Percentiles rank a stretch among this genome's conserved stretches.
These are phyloP conservation scores for Colletotrichum lentis DNA, from an alignment of 2,329 filamentous ascomycete species.

Conservation along the genomic window DNA sequence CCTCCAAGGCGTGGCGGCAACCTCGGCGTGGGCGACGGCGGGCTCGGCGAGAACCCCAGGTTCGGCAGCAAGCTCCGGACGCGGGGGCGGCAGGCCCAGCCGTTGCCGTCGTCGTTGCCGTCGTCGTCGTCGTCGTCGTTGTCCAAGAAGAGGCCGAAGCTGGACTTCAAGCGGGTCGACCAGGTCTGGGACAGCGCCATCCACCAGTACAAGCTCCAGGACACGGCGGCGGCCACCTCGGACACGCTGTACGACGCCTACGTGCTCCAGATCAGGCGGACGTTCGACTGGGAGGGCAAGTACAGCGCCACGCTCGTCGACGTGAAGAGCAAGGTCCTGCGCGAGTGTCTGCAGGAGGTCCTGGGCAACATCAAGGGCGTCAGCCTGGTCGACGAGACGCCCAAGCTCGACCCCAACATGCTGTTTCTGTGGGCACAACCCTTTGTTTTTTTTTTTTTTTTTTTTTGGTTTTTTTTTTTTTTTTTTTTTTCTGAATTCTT, in stretches of 20 bases:
- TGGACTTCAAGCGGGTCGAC: conserved; percentile 62
- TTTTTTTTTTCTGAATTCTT: too few species aligned
- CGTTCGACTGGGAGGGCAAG: conserved; percentile 85
- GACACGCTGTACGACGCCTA: conserved; percentile 76
- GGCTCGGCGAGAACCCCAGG: not conserved
- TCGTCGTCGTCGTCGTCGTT: not conserved
- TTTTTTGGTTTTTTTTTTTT: too few species aligned
- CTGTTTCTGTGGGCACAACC: conserved; percentile 65
- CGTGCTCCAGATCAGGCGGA: conserved; percentile 82
- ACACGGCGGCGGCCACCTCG: conserved; percentile 56
- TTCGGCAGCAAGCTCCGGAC: not conserved
- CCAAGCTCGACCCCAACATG: conserved; percentile 75
- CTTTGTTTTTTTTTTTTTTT: too few species aligned
- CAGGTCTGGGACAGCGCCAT: conserved; percentile 61
- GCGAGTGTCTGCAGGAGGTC: conserved; percentile 73
- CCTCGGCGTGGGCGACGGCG: not conserved
- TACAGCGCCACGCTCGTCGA: conserved; percentile 78
- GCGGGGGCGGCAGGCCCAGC: not conserved
- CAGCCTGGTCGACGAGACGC: conserved; percentile 81
- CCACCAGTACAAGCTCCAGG: conserved; percentile 63
- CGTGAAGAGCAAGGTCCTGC: conserved; percentile 83
- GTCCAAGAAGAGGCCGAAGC: conserved; percentile 3
- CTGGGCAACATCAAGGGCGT: conserved; percentile 81
- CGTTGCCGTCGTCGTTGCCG: not conserved
- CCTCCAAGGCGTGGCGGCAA: conserved; percentile 2